Conservation (phyloP, 352 stramenopile species). For the Peronospora belbahrii region DNA sequence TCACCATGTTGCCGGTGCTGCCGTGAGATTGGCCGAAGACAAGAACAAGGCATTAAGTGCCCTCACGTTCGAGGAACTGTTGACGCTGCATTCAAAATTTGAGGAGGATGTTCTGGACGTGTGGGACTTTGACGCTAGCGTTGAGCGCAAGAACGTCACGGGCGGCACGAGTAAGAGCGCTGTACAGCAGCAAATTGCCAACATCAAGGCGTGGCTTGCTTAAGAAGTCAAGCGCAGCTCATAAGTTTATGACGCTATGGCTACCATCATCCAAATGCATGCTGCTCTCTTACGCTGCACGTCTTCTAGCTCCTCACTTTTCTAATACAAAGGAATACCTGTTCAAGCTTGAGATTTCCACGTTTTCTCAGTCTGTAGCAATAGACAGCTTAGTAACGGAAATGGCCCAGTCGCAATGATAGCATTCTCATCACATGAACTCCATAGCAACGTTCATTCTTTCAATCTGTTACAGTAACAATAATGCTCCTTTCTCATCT, state of each 20-base stretch:
- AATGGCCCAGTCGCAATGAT: too few relatives aligned
- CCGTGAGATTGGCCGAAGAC: constrained; percentile 89
- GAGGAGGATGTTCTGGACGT: constrained; percentile 84
- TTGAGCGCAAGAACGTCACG: constrained; percentile 87
- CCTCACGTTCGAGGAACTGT: constrained; percentile 88
- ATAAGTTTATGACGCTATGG: neutral
- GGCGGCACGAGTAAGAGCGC: constrained; percentile 76
- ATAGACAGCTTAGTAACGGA: neutral
- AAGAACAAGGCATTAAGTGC: constrained; percentile 72
- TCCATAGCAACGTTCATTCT: too few relatives aligned
- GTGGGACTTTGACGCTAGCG: constrained; percentile 87
- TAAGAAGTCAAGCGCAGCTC: constrained; percentile 4
- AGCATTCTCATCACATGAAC: too few relatives aligned
- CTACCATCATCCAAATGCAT: neutral
- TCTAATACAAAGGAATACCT: constrained; percentile 2
- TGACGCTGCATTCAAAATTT: constrained; percentile 84
- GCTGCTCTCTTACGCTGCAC: neutral
- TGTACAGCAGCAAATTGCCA: constrained; percentile 72
- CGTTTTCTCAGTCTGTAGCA: neutral
- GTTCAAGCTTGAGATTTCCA: too few relatives aligned
- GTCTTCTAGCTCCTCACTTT: constrained; percentile 4
- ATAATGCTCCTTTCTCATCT: constrained; percentile 6
- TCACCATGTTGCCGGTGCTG: constrained; percentile 96
- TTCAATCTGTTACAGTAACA: constrained; percentile 2
- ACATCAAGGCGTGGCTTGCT: constrained; percentile 66